A percentile compares a stretch with the other conserved stretches of the same genome.
phyloP scores from a whole-genome alignment of 163 green algal genomes.

The Chlorella variabilis region DNA sequence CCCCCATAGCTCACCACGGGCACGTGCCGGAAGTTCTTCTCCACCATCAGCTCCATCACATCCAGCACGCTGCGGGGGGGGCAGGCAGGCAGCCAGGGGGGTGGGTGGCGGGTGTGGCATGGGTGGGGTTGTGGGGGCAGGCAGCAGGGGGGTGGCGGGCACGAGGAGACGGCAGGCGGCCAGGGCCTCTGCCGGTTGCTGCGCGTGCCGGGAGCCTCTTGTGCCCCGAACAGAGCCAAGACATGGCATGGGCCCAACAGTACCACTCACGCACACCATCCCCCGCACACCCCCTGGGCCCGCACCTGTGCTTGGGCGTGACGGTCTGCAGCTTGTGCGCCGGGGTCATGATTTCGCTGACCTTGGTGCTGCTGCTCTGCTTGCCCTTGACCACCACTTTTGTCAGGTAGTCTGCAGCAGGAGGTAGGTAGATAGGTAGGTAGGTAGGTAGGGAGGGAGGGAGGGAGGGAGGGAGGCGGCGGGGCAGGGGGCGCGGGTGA shows the following conservation, averaged over 20 bases:
- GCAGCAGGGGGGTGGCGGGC: neutral
- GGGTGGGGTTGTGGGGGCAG: neutral
- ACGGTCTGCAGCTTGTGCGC: constrained; percentile 58
- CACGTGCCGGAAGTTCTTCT: constrained; percentile 74
- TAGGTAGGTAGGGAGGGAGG: too few relatives aligned
- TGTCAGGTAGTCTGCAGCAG: constrained; percentile 71
- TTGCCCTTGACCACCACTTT: constrained; percentile 71
- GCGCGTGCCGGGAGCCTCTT: too few relatives aligned
- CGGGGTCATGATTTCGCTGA: constrained; percentile 73
- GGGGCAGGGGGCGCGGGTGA: neutral
- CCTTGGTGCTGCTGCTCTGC: constrained; percentile 46
- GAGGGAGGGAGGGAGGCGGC: too few relatives aligned
- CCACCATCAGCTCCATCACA: constrained; percentile 73
- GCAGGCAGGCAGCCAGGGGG: neutral
- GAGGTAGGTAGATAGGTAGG: neutral
- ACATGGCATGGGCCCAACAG: neutral
- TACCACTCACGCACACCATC: too few relatives aligned
- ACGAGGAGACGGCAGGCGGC: neutral
- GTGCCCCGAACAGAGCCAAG: too few relatives aligned
- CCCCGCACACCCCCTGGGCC: too few relatives aligned
- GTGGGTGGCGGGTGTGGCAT: neutral
- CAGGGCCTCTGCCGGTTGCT: too few relatives aligned
- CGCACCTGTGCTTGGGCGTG: constrained; percentile 55
- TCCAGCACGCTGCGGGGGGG: constrained; percentile 55
- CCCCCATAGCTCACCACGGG: constrained; percentile 57